Conservation (phyloP, 2,329 filamentous ascomycete genomes). For the Stachybotrys elegans region DNA sequence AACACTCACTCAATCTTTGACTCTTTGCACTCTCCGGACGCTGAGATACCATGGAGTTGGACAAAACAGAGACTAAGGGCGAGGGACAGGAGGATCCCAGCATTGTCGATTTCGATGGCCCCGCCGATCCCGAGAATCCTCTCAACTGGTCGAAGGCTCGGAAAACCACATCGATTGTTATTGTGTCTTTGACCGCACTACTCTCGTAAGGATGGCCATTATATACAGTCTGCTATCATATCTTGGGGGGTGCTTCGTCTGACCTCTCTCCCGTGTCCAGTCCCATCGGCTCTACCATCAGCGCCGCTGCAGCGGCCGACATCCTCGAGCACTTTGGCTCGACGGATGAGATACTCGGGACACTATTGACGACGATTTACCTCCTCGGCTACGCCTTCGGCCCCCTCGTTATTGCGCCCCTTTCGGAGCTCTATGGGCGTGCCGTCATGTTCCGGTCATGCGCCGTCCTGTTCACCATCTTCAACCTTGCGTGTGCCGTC, state of each 20-base stretch:
- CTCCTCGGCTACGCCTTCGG: conserved; percentile 49
- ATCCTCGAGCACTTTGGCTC: conserved; percentile 51
- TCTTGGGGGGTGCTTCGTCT: background rate
- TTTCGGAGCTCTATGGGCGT: conserved; percentile 44
- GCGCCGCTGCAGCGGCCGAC: conserved; percentile 56
- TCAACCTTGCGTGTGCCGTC: conserved; percentile 34
- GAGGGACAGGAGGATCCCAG: no score
- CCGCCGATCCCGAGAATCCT: conserved; percentile 61
- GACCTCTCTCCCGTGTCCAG: conserved; percentile 39
- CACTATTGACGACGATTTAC: conserved; percentile 32
- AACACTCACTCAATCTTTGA: no score
- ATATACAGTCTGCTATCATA: background rate
- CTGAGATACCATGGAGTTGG: no score
- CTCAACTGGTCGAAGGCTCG: conserved; percentile 63
- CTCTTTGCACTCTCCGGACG: no score
- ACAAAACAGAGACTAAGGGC: no score
- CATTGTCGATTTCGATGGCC: no score
- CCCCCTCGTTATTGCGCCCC: conserved; percentile 40
- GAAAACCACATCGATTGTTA: conserved; percentile 55
- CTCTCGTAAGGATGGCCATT: conserved; percentile 36
- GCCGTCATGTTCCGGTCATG: conserved; percentile 35
- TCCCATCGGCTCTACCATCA: conserved; percentile 43
- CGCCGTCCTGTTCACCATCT: conserved; percentile 31
- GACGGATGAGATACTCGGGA: conserved; percentile 18
- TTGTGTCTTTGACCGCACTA: conserved; percentile 23